Evolutionary conservation across 2,329 filamentous ascomycete genomes (phyloP), one percentile per base, ranked within the genome.

Genomic region (Tolypocladium endophyticum): DNA sequence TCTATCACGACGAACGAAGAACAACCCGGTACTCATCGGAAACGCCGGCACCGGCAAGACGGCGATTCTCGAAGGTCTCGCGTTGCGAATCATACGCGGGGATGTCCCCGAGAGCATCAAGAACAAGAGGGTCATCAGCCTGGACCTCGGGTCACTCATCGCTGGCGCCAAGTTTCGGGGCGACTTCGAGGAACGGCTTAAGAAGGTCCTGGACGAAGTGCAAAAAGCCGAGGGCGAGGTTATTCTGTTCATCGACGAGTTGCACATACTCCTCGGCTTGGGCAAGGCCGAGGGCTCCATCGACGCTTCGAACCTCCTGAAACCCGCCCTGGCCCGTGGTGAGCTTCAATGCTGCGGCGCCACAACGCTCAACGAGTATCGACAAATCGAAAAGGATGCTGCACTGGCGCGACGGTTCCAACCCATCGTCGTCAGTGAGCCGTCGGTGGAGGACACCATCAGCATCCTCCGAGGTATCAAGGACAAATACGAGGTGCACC

Each of bases 71-170:
- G 93, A 97, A 75, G 93, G 93, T 1, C 78, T 97, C 45, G 92
- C 93, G 12, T 84, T 94, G 69, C 83, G 94, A 45, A 97, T 99
- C 64, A 89, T 97, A 1, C 83, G 87, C 64, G 93, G 93, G 2
- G 93, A 97, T 74, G 92, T 97, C 0, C 93, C 94, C 0, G 94
- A 97, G 74, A 96, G 90, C 65, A 88, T 99, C 72, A 96, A 96
- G 75, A 88, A 97, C 67, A 97, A 97, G 74, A 82, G 87, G 58
- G 93, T 99, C 30, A 85, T 97, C 59, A 85, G 88, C 8, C 75
- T 97, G 43, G 94, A 99, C 68, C 80, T 99, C 6, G 94, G 94
- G 2, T 91, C 90, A 41, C 82, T 99, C 20, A 97, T 99, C 67
- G 94, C 94, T 1, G 94, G 94, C 56, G 92, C 94, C 52, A 97